Percentiles rank a stretch among this genome's conserved stretches.
These are phyloP conservation scores for Rhodomyrtus tomentosa DNA, from an alignment of 345 rosid species.

Conservation along the genomic window DNA sequence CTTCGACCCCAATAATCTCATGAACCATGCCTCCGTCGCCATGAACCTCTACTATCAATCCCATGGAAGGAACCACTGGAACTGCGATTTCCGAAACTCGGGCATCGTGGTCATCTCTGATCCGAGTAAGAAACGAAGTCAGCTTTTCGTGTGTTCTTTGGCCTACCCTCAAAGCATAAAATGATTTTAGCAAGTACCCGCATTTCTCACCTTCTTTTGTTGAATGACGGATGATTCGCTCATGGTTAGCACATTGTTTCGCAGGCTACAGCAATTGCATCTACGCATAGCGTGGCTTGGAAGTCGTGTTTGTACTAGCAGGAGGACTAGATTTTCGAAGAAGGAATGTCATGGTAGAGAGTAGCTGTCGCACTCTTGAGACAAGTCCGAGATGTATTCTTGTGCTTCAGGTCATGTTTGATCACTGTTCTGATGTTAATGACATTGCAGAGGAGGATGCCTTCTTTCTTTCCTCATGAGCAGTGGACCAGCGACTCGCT, in stretches of 20 bases:
- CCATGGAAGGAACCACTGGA: conserved; percentile 22
- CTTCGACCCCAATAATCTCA: conserved; percentile 18
- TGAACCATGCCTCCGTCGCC: conserved; percentile 38
- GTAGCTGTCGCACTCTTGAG: background rate
- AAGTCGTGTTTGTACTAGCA: background rate
- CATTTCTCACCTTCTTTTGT: background rate
- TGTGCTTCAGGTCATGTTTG: background rate
- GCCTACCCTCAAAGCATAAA: background rate
- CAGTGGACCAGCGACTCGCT: background rate
- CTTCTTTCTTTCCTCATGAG: background rate
- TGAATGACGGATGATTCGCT: background rate
- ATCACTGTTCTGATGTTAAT: background rate
- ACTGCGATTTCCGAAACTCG: conserved; percentile 23
- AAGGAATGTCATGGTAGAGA: background rate
- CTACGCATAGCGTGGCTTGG: background rate
- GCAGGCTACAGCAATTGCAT: conserved; percentile 13
- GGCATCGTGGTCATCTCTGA: conserved; percentile 5
- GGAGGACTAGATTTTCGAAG: background rate
- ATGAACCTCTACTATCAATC: conserved; percentile 38
- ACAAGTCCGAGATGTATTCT: background rate
- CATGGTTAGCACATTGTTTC: background rate
- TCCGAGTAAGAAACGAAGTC: conserved; percentile 7
- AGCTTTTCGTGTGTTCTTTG: background rate
- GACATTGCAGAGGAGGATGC: background rate
- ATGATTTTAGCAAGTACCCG: background rate